Percentiles rank a stretch among this genome's conserved stretches.
Conservation (phyloP, 306 rosid genomes). For the Inga leiocalycina region DNA sequence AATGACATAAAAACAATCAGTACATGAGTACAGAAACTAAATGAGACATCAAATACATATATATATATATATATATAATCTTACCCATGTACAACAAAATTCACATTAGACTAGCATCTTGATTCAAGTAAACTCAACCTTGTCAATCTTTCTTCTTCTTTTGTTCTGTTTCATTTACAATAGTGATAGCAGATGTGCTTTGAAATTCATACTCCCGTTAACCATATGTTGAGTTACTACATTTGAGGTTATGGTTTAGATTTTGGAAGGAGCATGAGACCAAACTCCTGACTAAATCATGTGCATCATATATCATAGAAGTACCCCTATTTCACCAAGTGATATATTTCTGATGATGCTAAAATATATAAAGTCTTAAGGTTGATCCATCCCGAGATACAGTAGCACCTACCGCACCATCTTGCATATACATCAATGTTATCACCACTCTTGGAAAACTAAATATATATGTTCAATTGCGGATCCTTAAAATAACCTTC, state of each 20-base stretch:
- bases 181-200: not conserved
- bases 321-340: slow-evolving; percentile 6
- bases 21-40: not conserved
- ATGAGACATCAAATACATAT: not conserved
- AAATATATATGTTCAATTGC: not conserved
- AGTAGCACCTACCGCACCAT: not conserved
- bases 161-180: not conserved
- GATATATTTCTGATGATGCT: not conserved
- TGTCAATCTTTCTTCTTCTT: not conserved
- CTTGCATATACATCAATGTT: slow-evolving; percentile 1
- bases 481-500: slow-evolving; percentile 7
- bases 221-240: not conserved
- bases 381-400: not conserved
- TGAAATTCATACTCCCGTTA: not conserved
- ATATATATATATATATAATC: not conserved
- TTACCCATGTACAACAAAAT: not conserved
- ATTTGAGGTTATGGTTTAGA: not conserved
- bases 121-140: not conserved
- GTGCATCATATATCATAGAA: not conserved
- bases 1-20: not conserved
- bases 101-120: slow-evolving; percentile 9
- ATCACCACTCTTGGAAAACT: slow-evolving; percentile 3
- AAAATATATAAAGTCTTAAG: not conserved
- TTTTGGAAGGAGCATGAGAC: not conserved
- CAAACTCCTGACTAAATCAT: not conserved